These are phyloP conservation scores for Cryptococcus deneoformans DNA, from an alignment of 1,284 basidiomycete species.

Conservation along the genomic window DNA sequence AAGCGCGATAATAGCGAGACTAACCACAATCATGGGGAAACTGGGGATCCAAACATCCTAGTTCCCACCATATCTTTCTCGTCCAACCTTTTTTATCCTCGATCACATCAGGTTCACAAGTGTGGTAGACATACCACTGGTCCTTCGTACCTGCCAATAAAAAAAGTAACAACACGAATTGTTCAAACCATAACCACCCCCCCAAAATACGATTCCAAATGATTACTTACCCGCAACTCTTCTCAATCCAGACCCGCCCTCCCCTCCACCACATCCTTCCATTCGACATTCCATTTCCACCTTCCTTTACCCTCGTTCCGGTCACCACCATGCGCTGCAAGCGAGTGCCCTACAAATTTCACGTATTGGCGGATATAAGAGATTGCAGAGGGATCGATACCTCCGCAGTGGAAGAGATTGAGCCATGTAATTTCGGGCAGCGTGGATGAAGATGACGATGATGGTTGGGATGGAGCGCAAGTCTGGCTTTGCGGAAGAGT, in stretches of 20 bases:
- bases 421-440: slow-evolving; percentile 32
- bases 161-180: neutral
- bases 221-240: slow-evolving; percentile 7
- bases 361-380: slow-evolving; percentile 18
- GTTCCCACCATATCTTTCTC: neutral
- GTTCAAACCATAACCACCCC: too few species aligned
- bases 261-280: slow-evolving; percentile 8
- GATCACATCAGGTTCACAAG: slow-evolving; percentile 3
- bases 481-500: neutral
- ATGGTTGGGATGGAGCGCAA: neutral
- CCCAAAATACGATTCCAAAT: too few species aligned
- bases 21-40: too few species aligned
- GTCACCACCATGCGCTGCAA: slow-evolving; percentile 9
- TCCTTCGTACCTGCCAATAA: slow-evolving; percentile 9
- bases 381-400: slow-evolving; percentile 18
- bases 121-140: slow-evolving; percentile 15
- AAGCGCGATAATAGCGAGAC: too few species aligned
- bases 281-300: slow-evolving; percentile 30
- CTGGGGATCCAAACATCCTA: too few species aligned
- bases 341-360: slow-evolving; percentile 21
- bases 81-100: slow-evolving; percentile 4
- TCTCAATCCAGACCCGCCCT: slow-evolving; percentile 8
- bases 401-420: slow-evolving; percentile 35
- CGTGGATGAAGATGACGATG: neutral
- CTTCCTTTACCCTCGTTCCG: slow-evolving; percentile 29